Evolutionary conservation across 257 asterid genomes (phyloP).

Genomic region (Linaria vulgaris): DNA sequence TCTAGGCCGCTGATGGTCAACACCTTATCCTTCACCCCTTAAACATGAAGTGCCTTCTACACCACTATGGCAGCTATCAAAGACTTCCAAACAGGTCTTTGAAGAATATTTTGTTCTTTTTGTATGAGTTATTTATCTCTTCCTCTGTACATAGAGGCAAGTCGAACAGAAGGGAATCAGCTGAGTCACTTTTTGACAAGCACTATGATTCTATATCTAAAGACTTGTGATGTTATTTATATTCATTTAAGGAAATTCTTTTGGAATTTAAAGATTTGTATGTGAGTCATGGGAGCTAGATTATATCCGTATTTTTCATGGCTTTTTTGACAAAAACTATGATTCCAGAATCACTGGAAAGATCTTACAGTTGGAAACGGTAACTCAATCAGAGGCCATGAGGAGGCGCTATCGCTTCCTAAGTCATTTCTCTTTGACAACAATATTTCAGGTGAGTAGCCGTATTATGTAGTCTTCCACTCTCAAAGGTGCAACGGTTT

Average conservation of each 20-base stretch:
- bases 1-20: constrained; percentile 90
- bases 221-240: neutral
- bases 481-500: constrained; percentile 7
- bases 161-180: no score
- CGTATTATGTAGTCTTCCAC: neutral
- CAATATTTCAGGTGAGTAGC: constrained; percentile 74
- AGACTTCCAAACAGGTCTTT: constrained; percentile 79
- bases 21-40: constrained; percentile 81
- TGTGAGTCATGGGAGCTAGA: constrained; percentile 5
- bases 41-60: constrained; percentile 90
- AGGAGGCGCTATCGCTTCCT: constrained; percentile 90
- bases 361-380: constrained; percentile 78
- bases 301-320: constrained; percentile 16
- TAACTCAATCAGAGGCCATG: constrained; percentile 82
- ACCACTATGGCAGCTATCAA: constrained; percentile 74
- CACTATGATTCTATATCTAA: no score
- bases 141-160: neutral
- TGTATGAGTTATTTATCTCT: neutral
- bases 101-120: neutral
- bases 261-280: constrained; percentile 1
- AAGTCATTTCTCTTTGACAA: constrained; percentile 93
- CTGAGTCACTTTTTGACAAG: no score
- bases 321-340: constrained; percentile 26
- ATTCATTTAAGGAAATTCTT: neutral
- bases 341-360: constrained; percentile 76